phyloP scores from a whole-genome alignment of 2,329 filamentous ascomycete species.

The Cercospora janseana region DNA sequence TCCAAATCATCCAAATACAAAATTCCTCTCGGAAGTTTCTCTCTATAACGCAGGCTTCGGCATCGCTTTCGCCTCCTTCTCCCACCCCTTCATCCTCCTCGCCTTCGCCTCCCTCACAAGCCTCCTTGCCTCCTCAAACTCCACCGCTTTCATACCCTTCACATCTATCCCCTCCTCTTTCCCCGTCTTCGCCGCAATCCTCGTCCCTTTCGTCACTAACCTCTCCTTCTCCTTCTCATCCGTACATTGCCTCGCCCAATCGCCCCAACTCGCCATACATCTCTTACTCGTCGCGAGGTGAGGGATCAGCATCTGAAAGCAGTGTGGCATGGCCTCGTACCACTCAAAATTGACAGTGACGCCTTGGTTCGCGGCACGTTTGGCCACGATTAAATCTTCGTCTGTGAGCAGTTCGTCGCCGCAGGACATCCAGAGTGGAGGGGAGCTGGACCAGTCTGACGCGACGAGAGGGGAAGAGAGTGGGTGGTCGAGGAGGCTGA shows the following conservation, averaged over 20 bases:
- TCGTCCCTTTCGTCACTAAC: constrained; percentile 34
- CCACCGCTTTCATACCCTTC: constrained; percentile 23
- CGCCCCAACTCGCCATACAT: constrained; percentile 41
- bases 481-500: constrained; percentile 57
- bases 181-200: constrained; percentile 34
- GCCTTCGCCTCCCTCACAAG: constrained; percentile 34
- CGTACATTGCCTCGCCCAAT: constrained; percentile 32
- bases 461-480: constrained; percentile 62
- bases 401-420: constrained; percentile 72
- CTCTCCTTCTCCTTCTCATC: constrained; percentile 29
- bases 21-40: neutral
- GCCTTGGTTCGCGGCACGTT: constrained; percentile 55
- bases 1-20: neutral
- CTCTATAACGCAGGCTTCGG: constrained; percentile 33
- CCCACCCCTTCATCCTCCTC: constrained; percentile 34
- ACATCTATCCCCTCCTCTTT: constrained; percentile 33
- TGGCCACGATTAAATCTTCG: constrained; percentile 62
- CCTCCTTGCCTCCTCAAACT: constrained; percentile 31
- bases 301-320: constrained; percentile 54
- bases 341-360: constrained; percentile 66
- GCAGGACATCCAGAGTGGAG: constrained; percentile 66
- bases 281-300: constrained; percentile 31
- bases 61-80: constrained; percentile 36
- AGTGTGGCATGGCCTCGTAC: constrained; percentile 79
- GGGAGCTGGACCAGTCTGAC: constrained; percentile 58